These are phyloP conservation scores for Trichoderma polysporum DNA, from an alignment of 2,329 filamentous ascomycete genomes.

Conservation along the genomic window DNA sequence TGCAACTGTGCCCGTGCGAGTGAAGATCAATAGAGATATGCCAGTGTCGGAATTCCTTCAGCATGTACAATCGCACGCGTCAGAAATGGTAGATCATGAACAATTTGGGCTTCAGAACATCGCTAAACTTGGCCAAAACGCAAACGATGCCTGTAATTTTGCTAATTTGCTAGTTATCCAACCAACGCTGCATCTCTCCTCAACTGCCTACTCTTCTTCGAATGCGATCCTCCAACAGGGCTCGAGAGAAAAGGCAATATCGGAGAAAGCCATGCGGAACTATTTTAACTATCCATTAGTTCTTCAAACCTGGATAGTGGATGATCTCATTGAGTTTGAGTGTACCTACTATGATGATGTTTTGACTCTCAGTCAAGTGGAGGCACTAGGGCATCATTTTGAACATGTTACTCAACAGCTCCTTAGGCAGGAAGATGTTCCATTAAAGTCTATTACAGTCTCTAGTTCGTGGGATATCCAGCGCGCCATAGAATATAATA, in stretches of 20 bases:
- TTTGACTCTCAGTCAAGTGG: background rate
- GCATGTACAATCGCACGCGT: constrained; percentile 27
- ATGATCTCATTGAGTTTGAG: constrained; percentile 9
- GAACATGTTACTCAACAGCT: constrained; percentile 22
- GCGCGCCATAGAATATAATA: constrained; percentile 8
- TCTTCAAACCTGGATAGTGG: constrained; percentile 13
- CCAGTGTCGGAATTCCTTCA: constrained; percentile 12
- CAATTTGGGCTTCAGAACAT: constrained; percentile 31
- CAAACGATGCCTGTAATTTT: constrained; percentile 21
- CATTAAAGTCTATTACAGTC: background rate
- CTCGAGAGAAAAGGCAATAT: background rate
- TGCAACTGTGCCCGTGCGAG: constrained; percentile 16
- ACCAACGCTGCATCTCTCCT: constrained; percentile 15
- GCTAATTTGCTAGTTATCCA: constrained; percentile 20
- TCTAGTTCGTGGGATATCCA: constrained; percentile 1
- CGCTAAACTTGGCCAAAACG: constrained; percentile 26
- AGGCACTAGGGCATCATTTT: constrained; percentile 21
- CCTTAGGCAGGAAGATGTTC: background rate
- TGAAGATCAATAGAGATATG: constrained; percentile 1
- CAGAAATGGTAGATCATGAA: constrained; percentile 29
- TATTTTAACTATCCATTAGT: constrained; percentile 26
- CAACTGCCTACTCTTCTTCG: background rate
- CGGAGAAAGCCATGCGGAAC: constrained; percentile 17
- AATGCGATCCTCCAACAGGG: constrained; percentile 12
- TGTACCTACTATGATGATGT: constrained; percentile 18